Evolutionary conservation across 1,284 basidiomycete species (phyloP).

Genomic region (Fomitopsis pinicola): DNA sequence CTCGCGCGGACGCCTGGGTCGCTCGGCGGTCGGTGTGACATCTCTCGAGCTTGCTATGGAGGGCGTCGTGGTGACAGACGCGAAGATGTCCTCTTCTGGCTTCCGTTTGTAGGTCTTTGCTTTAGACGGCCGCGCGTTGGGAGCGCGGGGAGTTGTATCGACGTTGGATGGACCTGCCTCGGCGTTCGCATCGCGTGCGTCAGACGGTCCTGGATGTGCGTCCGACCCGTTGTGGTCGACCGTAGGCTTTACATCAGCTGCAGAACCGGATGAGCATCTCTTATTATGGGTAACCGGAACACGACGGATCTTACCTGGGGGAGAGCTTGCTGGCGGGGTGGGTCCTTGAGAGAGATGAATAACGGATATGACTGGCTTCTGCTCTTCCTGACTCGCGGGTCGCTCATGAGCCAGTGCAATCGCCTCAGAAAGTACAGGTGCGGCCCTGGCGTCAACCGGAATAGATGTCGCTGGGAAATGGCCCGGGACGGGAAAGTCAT

Average conservation of each 20-base stretch:
- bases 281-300: neutral
- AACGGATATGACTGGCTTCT: neutral
- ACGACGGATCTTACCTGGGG: neutral
- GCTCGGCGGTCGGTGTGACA: neutral
- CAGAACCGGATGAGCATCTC: neutral
- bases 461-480: slow-evolving; percentile 1
- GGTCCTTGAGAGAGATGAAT: neutral
- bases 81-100: slow-evolving; percentile 1
- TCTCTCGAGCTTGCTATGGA: neutral
- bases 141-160: neutral
- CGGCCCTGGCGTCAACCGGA: neutral
- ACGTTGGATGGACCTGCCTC: neutral
- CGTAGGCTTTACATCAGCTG: neutral
- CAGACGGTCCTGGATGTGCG: neutral
- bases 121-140: neutral
- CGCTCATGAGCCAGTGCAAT: neutral
- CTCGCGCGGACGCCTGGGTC: slow-evolving; percentile 4
- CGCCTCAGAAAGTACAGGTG: neutral
- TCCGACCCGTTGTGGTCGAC: too few relatives aligned
- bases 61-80: neutral
- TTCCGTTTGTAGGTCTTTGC: neutral
- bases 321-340: slow-evolving; percentile 2
- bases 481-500: neutral
- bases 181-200: neutral
- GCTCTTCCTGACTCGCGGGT: neutral